These are phyloP conservation scores for Xylariaceae sp. DNA, from an alignment of 2,329 filamentous ascomycete species.

Conservation along the genomic window DNA sequence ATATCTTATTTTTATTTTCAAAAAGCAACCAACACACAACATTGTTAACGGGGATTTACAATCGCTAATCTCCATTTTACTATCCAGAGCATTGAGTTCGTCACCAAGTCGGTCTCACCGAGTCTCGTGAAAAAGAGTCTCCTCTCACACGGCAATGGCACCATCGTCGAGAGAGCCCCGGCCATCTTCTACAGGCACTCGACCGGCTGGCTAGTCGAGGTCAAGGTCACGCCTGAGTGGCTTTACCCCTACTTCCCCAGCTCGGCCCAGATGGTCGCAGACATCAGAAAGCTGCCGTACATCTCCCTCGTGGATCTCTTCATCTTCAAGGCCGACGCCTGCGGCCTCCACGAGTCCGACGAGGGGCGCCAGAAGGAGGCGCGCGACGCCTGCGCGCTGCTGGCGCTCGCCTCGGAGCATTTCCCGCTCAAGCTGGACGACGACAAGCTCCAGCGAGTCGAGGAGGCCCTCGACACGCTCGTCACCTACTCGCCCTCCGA, in stretches of 20 bases:
- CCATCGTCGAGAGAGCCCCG: slow-evolving; percentile 14
- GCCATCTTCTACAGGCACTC: slow-evolving; percentile 17
- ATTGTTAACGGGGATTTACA: not conserved
- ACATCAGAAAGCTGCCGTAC: slow-evolving; percentile 14
- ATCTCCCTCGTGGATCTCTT: slow-evolving; percentile 19
- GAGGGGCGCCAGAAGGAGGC: slow-evolving; percentile 14
- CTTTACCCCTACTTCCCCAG: slow-evolving; percentile 18
- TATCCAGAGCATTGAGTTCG: slow-evolving; percentile 20
- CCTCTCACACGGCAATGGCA: slow-evolving; percentile 10
- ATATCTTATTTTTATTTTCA: too few relatives aligned
- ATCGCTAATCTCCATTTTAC: not conserved
- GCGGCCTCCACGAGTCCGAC: slow-evolving; percentile 19
- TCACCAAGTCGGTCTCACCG: slow-evolving; percentile 16
- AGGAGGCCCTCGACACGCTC: slow-evolving; percentile 18
- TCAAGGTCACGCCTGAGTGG: slow-evolving; percentile 21
- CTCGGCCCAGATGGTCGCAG: slow-evolving; percentile 10
- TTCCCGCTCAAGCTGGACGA: slow-evolving; percentile 16
- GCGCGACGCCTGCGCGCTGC: slow-evolving; percentile 14
- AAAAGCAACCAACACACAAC: not conserved
- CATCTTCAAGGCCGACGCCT: slow-evolving; percentile 21
- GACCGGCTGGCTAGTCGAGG: slow-evolving; percentile 16
- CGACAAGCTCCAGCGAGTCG: slow-evolving; percentile 17
- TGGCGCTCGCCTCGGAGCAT: slow-evolving; percentile 18
- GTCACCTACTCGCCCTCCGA: slow-evolving; percentile 15
- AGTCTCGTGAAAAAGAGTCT: slow-evolving; percentile 20